Evolutionary conservation across 257 asterid species (phyloP), one percentile per base, ranked within the genome.

Genomic region (Fraxinus americana): DNA sequence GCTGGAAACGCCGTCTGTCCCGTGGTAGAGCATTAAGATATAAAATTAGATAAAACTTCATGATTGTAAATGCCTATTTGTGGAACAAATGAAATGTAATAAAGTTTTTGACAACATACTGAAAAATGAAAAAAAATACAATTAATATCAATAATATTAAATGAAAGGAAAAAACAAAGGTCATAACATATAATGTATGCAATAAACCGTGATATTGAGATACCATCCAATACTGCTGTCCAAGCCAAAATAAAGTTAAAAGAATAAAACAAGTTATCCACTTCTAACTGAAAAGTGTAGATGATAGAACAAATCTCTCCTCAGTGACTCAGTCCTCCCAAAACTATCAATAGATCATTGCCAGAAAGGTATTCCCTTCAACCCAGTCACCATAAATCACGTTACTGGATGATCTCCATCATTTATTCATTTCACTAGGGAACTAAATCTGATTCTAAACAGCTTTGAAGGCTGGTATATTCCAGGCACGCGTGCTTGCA

Each of bases 1-100:
- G 92, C 88, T 27, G 94, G 94, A 86, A 96, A 93, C 36, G 97
- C 98, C 75, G 94, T 87, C 99, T 96, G 90, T 81, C 72, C 74
- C 80, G 83, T 66, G 30, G 78, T 43, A 52, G 52, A 13, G 71
- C 54, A 75, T 52, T 35, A 76, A 83, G 63, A 67, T n/a, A 67
- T 8, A 52, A 80, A 70, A 65, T 76, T 52, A 83, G 68, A 71
- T 21, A 72, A 61, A 71, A 39, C 45, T 65, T 16, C 76, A 87
- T 66, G 54, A 54, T 70, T 27, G 54, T 61, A 70, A 57, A n/a
- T 57, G 13, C 66, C 29, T n/a, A 57, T 57, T 57, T 57, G 66
- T n/a, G 29, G 25, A n/a, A 57, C 66, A 57, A 57, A n/a, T n/a
- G 4, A 57, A n/a, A 17, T n/a, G 12, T 57, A 57, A 57, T n/a